These are phyloP conservation scores for Thielaviopsis punctulata DNA, from an alignment of 2,329 filamentous ascomycete species.

Conservation along the genomic window DNA sequence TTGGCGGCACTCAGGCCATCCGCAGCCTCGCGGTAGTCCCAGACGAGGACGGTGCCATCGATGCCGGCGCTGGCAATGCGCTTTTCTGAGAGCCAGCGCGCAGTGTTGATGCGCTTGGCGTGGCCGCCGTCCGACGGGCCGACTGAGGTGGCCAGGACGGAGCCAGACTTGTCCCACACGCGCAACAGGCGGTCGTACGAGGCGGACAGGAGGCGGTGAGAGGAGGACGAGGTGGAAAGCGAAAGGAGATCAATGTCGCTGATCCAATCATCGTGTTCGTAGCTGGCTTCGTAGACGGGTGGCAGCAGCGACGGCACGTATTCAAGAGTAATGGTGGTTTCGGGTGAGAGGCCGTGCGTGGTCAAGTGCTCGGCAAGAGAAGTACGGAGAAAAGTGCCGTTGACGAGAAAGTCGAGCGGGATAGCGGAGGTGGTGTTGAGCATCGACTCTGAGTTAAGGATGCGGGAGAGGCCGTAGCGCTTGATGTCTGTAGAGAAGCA, in stretches of 20 bases:
- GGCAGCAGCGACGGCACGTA: slow-evolving; percentile 87
- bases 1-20: slow-evolving; percentile 48
- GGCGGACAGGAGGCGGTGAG: slow-evolving; percentile 60
- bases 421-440: slow-evolving; percentile 47
- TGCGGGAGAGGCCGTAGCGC: slow-evolving; percentile 52
- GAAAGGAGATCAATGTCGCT: slow-evolving; percentile 72
- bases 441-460: slow-evolving; percentile 57
- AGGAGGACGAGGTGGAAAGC: slow-evolving; percentile 33
- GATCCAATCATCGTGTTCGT: slow-evolving; percentile 97
- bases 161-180: slow-evolving; percentile 80
- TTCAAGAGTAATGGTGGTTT: slow-evolving; percentile 74
- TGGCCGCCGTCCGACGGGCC: slow-evolving; percentile 53
- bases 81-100: slow-evolving; percentile 65
- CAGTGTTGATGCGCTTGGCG: slow-evolving; percentile 60
- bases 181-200: slow-evolving; percentile 81
- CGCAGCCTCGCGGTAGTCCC: slow-evolving; percentile 63
- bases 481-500: slow-evolving; percentile 35
- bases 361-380: slow-evolving; percentile 83
- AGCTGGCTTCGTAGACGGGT: slow-evolving; percentile 75
- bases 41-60: slow-evolving; percentile 73
- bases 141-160: slow-evolving; percentile 61
- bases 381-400: slow-evolving; percentile 78
- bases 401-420: slow-evolving; percentile 88
- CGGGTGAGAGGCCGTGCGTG: slow-evolving; percentile 70
- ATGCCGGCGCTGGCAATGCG: slow-evolving; percentile 61